phyloP scores from a whole-genome alignment of 2,329 filamentous ascomycete species.

The Keithomyces neogunnii region DNA sequence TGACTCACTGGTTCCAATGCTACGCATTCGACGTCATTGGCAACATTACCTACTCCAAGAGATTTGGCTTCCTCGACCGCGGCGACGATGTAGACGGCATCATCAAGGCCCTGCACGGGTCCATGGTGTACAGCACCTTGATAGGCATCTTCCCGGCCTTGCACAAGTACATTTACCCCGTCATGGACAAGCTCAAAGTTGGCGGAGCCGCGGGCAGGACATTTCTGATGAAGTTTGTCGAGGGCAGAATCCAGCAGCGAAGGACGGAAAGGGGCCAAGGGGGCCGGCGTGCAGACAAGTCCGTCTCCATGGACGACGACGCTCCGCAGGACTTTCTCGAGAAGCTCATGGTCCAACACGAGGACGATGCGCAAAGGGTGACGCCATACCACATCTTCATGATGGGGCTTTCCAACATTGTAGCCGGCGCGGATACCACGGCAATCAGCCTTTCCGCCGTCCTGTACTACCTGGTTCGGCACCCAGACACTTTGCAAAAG shows the following conservation, averaged over 20 bases:
- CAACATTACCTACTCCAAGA: constrained; percentile 31
- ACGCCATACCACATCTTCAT: constrained; percentile 8
- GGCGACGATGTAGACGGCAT: constrained; percentile 35
- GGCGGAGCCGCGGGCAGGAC: constrained; percentile 15
- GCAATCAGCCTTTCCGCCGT: constrained; percentile 35
- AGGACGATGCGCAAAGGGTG: constrained; percentile 6
- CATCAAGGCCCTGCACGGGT: constrained; percentile 20
- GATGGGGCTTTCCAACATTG: constrained; percentile 23
- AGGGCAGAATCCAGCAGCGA: constrained; percentile 19
- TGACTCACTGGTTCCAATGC: constrained; percentile 35
- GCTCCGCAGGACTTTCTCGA: constrained; percentile 9
- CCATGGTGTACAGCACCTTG: constrained; percentile 16
- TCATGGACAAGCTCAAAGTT: constrained; percentile 11
- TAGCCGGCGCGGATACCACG: constrained; percentile 36
- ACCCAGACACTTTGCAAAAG: constrained; percentile 12
- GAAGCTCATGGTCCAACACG: constrained; percentile 7
- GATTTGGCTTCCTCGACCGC: constrained; percentile 35
- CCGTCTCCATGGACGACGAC: not conserved
- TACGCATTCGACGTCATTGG: constrained; percentile 44
- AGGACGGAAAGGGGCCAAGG: constrained; percentile 10
- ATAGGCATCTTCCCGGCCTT: constrained; percentile 14
- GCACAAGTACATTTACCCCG: constrained; percentile 11
- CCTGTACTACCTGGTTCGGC: constrained; percentile 33
- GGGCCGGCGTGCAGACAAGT: constrained; percentile 2
- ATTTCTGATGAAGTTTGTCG: constrained; percentile 18